Evolutionary conservation across 495 filamentous ascomycete species (phyloP), one percentile per base, ranked within the genome.

Genomic region (Astrothelium macrocarpum): DNA sequence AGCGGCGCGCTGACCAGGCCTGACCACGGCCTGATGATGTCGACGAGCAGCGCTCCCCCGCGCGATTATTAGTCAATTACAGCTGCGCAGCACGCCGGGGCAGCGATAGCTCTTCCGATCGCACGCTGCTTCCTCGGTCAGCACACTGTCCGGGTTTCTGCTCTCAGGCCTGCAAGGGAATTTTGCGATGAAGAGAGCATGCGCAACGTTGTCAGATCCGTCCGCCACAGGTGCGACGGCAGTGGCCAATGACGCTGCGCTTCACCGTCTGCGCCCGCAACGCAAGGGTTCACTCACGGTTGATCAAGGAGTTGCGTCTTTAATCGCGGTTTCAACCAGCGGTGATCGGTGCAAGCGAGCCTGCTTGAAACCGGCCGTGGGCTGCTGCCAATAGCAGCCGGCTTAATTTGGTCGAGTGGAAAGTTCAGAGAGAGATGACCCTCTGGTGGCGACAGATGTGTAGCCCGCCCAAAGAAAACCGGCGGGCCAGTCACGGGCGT

Each of bases 51-150:
- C 25, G 23, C 45, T 5, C 45, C 49, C 49, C 49, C 49, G 49
- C 49, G 49, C 49, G 49, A 56, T 56, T 29, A 56, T 56, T 56
- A 56, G 49, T 56, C 49, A 56, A 56, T 56, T 56, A 56, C 49
- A 56, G 23, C 25, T 56, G 49, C 49, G 20, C 49, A 25, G 49
- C 10, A 18, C 11, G 45, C 45, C 45, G 45, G 36, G 45, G 12
- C 5, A 29, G 23, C 5, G 16, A 9, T 20, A 9, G 49, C 49
- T 26, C 49, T 25, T n/a, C 49, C 5, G 25, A 56, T 56, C 49
- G 49, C 12, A 16, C 25, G 7, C 45, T 20, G 26, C 23, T 25
- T 56, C 23, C 49, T 1, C 49, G 5, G 49, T 56, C 49, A 56
- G 49, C 49, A 28, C n/a, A 26, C 1, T 29, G 20, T 25, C 14